Conservation (phyloP, 768 basidiomycete species). For the Serpula lacrymans region DNA sequence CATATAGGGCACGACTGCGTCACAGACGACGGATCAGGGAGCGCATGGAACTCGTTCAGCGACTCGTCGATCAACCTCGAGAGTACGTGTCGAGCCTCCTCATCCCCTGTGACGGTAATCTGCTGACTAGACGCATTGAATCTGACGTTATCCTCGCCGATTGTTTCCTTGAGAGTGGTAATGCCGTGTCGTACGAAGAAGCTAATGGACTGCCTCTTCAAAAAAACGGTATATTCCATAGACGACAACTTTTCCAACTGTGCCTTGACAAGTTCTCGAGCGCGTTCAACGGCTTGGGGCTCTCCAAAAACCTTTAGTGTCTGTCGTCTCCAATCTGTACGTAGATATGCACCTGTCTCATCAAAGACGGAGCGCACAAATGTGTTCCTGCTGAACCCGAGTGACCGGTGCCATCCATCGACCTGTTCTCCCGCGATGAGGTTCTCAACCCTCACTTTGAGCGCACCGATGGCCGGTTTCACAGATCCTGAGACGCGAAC, state of each 20-base stretch:
- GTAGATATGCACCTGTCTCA: conserved; percentile 41
- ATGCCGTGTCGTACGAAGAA: conserved; percentile 53
- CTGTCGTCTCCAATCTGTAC: conserved; percentile 42
- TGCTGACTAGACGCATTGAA: conserved; percentile 40
- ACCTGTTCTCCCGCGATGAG: conserved; percentile 50
- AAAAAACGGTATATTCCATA: conserved; percentile 36
- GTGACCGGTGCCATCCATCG: conserved; percentile 48
- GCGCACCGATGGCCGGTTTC: conserved; percentile 48
- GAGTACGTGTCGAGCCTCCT: conserved; percentile 49
- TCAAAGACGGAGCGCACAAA: conserved; percentile 34
- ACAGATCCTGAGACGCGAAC: conserved; percentile 50
- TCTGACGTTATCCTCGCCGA: conserved; percentile 52
- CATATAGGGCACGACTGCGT: conserved; percentile 50
- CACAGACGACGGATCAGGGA: conserved; percentile 4
- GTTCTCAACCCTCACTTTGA: conserved; percentile 60
- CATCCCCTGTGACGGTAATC: conserved; percentile 53
- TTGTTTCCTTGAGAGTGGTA: conserved; percentile 44
- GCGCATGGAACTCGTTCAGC: conserved; percentile 14
- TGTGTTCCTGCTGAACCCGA: conserved; percentile 21
- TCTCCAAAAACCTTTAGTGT: conserved; percentile 47
- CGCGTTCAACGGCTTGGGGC: conserved; percentile 34
- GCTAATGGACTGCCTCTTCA: conserved; percentile 39
- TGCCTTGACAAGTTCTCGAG: conserved; percentile 40
- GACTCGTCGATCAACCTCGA: conserved; percentile 43
- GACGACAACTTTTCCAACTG: conserved; percentile 47